Evolutionary conservation across 2,329 filamentous ascomycete genomes (phyloP).

Genomic region (Xylariales sp.): DNA sequence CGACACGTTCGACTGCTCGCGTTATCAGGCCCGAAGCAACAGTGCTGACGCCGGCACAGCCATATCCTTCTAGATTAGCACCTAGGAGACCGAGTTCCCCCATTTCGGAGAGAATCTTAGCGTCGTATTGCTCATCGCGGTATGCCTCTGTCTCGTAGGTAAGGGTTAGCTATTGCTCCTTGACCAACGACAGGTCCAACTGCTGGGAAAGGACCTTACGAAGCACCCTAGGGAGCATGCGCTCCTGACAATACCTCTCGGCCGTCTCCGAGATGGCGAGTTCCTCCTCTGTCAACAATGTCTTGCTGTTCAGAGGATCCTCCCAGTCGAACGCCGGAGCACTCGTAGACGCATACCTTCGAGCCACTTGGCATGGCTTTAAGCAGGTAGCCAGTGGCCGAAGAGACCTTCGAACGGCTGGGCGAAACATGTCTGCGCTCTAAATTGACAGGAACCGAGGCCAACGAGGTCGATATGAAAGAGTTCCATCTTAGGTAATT

Average conservation of each 20-base stretch:
- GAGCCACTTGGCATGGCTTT: constrained; percentile 6
- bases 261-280: constrained; percentile 84
- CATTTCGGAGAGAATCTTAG: constrained; percentile 84
- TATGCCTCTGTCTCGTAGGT: constrained; percentile 53
- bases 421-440: constrained; percentile 20
- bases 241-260: constrained; percentile 90
- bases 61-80: constrained; percentile 81
- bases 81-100: constrained; percentile 85
- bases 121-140: constrained; percentile 81
- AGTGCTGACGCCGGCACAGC: constrained; percentile 80
- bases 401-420: constrained; percentile 16
- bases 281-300: constrained; percentile 84
- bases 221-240: constrained; percentile 76
- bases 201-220: constrained; percentile 47
- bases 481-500: neutral
- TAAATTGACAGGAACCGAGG: neutral
- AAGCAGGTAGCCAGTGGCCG: constrained; percentile 14
- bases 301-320: constrained; percentile 73
- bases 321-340: constrained; percentile 75
- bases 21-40: constrained; percentile 89
- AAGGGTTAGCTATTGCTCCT: no score
- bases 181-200: neutral
- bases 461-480: neutral
- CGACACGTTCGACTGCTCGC: constrained; percentile 82
- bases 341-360: constrained; percentile 25